Conservation (phyloP, 306 rosid genomes). For the cucumber (Cucumis sativus) region Cucumber_9930_V3 NC_026656.2:16888001-16888500, state of each 20-base stretch:
- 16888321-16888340: slow-evolving; percentile 25
- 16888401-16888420: slow-evolving; percentile 39
- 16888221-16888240: slow-evolving; percentile 1
- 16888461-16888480: not conserved
- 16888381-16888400: not conserved
- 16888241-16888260: slow-evolving; percentile 49
- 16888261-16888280: slow-evolving; percentile 45
- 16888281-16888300: slow-evolving; percentile 53
- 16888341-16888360: not conserved
- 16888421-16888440: slow-evolving; percentile 25
- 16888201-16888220: not conserved
- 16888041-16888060: not conserved
- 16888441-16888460: slow-evolving; percentile 9
- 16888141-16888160: not conserved
- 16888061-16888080: not conserved
- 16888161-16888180: not conserved
- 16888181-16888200: not conserved
- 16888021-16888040: not conserved
- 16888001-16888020: slow-evolving; percentile 48
- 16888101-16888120: not conserved
- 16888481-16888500: not conserved
- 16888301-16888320: slow-evolving; percentile 46
- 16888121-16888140: not conserved
- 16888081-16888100: not conserved
- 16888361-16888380: not conserved